Percentiles rank a stretch among this genome's conserved stretches.
Evolutionary conservation across 208 protist species (phyloP).

Genomic region (Tritrichomonas foetus): DNA sequence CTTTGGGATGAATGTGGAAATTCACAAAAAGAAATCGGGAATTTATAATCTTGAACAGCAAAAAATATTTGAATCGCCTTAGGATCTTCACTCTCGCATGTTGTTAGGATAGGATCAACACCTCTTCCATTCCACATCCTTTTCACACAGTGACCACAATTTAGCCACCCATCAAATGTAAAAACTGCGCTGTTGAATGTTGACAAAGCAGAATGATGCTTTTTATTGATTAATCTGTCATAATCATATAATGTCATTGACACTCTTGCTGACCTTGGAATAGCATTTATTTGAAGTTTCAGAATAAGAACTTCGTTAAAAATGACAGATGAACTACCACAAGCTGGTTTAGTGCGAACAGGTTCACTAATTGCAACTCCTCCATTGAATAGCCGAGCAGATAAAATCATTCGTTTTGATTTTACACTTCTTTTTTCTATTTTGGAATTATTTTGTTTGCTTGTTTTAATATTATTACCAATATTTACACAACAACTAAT

Average conservation of each 20-base stretch:
- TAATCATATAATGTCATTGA: neutral
- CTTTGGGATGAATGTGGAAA: neutral
- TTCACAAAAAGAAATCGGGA: neutral
- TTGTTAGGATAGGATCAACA: neutral
- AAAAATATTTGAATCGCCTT: neutral
- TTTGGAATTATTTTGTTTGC: too few relatives aligned
- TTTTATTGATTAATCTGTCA: neutral
- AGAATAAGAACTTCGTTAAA: neutral
- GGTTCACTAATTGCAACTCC: neutral
- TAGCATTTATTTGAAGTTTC: neutral
- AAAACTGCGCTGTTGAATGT: neutral
- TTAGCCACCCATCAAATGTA: neutral
- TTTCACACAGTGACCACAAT: neutral
- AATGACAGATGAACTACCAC: neutral
- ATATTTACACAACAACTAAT: neutral
- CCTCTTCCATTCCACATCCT: neutral
- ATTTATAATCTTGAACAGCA: neutral
- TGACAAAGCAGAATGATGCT: neutral
- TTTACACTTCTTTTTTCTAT: too few relatives aligned
- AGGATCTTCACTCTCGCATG: neutral
- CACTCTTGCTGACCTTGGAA: neutral
- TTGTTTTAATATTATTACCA: neutral
- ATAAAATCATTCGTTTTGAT: neutral
- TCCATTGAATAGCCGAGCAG: neutral
- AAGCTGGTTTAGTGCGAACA: neutral